Evolutionary conservation across 495 filamentous ascomycete species (phyloP).

Genomic region (Xylaria intraflava): DNA sequence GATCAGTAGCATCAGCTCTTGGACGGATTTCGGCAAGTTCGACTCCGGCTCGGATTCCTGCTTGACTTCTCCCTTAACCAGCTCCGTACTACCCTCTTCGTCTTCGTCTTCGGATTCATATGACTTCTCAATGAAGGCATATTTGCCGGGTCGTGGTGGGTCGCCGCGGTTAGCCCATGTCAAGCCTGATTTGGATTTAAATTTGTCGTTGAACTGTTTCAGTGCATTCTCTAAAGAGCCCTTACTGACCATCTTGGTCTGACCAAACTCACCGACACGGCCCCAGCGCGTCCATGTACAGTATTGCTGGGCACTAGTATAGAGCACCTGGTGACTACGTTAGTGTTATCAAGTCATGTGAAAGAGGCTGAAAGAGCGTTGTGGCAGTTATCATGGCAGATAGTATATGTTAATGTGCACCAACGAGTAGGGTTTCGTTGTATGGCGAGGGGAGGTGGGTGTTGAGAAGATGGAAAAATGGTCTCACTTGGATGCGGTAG

Average conservation of each 20-base stretch:
- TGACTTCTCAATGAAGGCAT: slow-evolving; percentile 65
- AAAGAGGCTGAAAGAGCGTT: background rate
- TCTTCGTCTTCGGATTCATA: slow-evolving; percentile 62
- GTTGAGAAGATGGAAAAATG: background rate
- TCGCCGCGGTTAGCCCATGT: slow-evolving; percentile 57
- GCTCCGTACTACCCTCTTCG: slow-evolving; percentile 46
- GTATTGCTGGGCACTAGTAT: slow-evolving; percentile 27
- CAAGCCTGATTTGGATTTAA: slow-evolving; percentile 70
- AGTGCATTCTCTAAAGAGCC: slow-evolving; percentile 42
- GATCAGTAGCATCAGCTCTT: slow-evolving; percentile 68
- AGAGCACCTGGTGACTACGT: slow-evolving; percentile 31
- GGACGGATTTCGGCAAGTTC: slow-evolving; percentile 50
- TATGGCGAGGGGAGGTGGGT: background rate
- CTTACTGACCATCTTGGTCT: slow-evolving; percentile 42
- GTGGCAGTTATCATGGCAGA: background rate
- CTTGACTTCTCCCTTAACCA: slow-evolving; percentile 14
- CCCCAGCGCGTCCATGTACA: slow-evolving; percentile 69
- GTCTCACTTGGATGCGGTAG: slow-evolving; percentile 54
- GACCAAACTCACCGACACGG: slow-evolving; percentile 67
- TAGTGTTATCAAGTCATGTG: background rate
- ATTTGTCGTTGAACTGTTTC: slow-evolving; percentile 59
- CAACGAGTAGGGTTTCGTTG: background rate
- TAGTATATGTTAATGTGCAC: background rate
- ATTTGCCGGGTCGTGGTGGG: slow-evolving; percentile 57
- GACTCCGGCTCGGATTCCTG: slow-evolving; percentile 40